phyloP scores from a whole-genome alignment of 805 yeast species.

The Candida ulmi region DNA sequence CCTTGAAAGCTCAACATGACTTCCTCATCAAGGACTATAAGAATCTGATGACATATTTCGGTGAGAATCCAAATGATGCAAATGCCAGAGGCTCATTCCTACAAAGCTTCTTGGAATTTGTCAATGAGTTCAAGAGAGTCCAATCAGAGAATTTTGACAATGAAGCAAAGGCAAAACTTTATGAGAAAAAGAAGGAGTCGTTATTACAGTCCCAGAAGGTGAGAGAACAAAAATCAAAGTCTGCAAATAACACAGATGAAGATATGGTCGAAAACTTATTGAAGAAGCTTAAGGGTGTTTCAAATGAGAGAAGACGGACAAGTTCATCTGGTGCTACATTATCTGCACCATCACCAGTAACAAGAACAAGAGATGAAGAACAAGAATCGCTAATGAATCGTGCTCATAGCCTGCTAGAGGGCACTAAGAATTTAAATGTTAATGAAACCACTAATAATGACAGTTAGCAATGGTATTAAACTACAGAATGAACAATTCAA shows the following conservation, averaged over 20 bases:
- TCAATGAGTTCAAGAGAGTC: conserved; percentile 73
- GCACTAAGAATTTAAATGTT: conserved; percentile 13
- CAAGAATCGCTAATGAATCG: conserved; percentile 16
- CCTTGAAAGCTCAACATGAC: conserved; percentile 58
- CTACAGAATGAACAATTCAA: too few species aligned
- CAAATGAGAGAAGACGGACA: conserved; percentile 36
- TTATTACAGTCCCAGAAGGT: conserved; percentile 24
- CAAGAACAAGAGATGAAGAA: conserved; percentile 2
- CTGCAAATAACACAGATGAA: conserved; percentile 14
- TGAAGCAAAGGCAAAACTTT: conserved; percentile 76
- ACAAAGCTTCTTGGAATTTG: conserved; percentile 72
- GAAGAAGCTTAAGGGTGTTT: conserved; percentile 79
- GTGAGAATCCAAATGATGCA: conserved; percentile 79
- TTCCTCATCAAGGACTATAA: conserved; percentile 62
- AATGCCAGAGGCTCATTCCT: conserved; percentile 67
- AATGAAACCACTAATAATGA: too few species aligned
- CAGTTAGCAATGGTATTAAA: too few species aligned
- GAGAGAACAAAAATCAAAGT: conserved; percentile 8
- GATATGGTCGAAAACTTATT: conserved; percentile 76
- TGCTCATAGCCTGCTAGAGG: conserved; percentile 23
- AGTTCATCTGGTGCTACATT: conserved; percentile 11
- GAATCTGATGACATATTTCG: conserved; percentile 73
- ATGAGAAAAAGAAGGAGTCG: conserved; percentile 70
- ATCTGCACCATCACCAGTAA: conserved; percentile 1
- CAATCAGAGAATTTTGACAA: conserved; percentile 68